A percentile compares a stretch with the other conserved stretches of the same genome.
These are phyloP conservation scores for Ephemerocybe angulata DNA, from an alignment of 768 basidiomycete species.

Conservation along the genomic window DNA sequence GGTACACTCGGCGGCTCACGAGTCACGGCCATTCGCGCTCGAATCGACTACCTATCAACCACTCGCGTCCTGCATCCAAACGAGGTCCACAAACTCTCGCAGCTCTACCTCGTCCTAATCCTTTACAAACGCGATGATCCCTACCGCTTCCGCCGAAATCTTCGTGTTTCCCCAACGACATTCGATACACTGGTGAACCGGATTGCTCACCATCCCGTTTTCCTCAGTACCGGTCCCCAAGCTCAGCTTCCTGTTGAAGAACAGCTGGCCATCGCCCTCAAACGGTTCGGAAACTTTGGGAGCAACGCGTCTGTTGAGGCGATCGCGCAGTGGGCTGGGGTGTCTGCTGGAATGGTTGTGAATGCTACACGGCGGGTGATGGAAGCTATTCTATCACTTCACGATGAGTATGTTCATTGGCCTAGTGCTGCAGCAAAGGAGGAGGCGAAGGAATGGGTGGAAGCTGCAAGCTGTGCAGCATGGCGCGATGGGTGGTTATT, in stretches of 20 bases:
- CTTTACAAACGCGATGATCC: background rate
- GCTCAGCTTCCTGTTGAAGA: conserved; percentile 10
- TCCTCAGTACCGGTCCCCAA: conserved; percentile 4
- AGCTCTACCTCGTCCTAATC: conserved; percentile 1
- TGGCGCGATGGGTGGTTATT: conserved; percentile 34
- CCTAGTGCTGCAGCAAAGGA: conserved; percentile 29
- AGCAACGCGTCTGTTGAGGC: conserved; percentile 9
- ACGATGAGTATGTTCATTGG: conserved; percentile 21
- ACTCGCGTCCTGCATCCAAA: conserved; percentile 1
- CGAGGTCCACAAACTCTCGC: background rate
- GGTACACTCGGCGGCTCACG: background rate
- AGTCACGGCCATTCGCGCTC: background rate
- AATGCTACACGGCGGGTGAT: conserved; percentile 1
- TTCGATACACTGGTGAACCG: conserved; percentile 3
- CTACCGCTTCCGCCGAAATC: conserved; percentile 1
- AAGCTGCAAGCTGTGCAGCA: conserved; percentile 24
- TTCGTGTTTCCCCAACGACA: conserved; percentile 9
- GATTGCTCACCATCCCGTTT: conserved; percentile 2
- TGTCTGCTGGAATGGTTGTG: conserved; percentile 1
- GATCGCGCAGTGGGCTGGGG: conserved; percentile 7
- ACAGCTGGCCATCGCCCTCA: conserved; percentile 12
- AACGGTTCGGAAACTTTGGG: conserved; percentile 10
- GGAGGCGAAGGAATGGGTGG: conserved; percentile 33
- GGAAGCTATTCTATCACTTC: background rate
- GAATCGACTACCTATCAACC: background rate